These are phyloP conservation scores for Periconia sp. DNA, from an alignment of 2,329 filamentous ascomycete species.

Conservation along the genomic window DNA sequence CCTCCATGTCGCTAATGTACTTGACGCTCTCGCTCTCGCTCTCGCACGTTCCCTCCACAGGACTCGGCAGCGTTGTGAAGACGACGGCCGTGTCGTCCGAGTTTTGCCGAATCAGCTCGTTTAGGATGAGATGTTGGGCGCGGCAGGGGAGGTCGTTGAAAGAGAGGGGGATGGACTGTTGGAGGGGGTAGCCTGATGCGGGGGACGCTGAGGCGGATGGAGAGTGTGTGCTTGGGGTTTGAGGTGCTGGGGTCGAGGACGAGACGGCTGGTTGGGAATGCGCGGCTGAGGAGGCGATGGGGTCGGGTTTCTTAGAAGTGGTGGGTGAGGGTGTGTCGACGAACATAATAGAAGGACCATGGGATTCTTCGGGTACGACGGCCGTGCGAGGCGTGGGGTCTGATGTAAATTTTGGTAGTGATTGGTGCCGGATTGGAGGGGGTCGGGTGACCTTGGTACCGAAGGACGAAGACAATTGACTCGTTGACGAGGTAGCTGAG, in stretches of 20 bases:
- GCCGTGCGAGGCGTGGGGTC: constrained; percentile 74
- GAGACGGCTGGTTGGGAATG: constrained; percentile 7
- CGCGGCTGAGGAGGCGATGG: constrained; percentile 19
- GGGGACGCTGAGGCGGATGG: constrained; percentile 11
- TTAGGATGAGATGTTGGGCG: constrained; percentile 84
- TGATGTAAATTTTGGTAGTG: constrained; percentile 71
- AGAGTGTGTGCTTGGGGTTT: constrained; percentile 1
- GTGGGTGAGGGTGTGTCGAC: constrained; percentile 52
- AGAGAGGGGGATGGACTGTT: constrained; percentile 71
- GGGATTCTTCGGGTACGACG: constrained; percentile 64
- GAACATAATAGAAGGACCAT: constrained; percentile 78
- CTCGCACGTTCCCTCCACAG: constrained; percentile 74
- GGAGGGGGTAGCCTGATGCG: constrained; percentile 58
- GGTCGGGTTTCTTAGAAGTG: constrained; percentile 24
- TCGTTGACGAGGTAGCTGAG: constrained; percentile 20
- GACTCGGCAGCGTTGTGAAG: constrained; percentile 83
- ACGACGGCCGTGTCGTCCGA: constrained; percentile 69
- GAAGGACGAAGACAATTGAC: constrained; percentile 24
- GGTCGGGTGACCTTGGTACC: constrained; percentile 49
- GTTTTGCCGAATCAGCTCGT: constrained; percentile 72
- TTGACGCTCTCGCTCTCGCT: constrained; percentile 73
- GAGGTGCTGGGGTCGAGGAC: constrained; percentile 2
- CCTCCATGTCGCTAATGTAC: constrained; percentile 79
- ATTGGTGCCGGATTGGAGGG: constrained; percentile 60
- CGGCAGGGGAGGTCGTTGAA: constrained; percentile 88